Percentiles rank a stretch among this genome's conserved stretches.
Evolutionary conservation across 1,284 basidiomycete genomes (phyloP).

Genomic region (Entoloma clypeatum): DNA sequence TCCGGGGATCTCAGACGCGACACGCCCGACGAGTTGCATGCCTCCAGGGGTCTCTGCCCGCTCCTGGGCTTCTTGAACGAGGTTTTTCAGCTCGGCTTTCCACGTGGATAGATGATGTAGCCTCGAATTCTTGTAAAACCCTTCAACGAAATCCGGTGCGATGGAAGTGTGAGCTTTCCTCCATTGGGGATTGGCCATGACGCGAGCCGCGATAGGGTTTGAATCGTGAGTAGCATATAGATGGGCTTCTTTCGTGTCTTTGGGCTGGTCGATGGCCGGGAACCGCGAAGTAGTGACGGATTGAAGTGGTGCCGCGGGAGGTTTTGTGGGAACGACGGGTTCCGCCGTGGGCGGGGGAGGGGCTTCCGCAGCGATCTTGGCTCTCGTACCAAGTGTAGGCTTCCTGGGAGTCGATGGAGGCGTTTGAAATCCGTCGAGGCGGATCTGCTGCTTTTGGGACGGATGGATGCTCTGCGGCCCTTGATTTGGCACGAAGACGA

Average conservation of each 20-base stretch:
- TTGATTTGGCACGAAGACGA: slow-evolving; percentile 48
- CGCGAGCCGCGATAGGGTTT: slow-evolving; percentile 69
- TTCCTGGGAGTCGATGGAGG: slow-evolving; percentile 39
- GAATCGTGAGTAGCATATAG: slow-evolving; percentile 61
- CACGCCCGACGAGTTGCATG: slow-evolving; percentile 24
- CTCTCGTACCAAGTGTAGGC: too few relatives aligned
- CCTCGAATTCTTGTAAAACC: slow-evolving; percentile 88
- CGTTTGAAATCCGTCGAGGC: slow-evolving; percentile 24
- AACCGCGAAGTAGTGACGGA: too few relatives aligned
- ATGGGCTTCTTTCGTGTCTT: slow-evolving; percentile 33
- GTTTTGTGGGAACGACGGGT: too few relatives aligned
- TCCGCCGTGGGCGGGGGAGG: too few relatives aligned
- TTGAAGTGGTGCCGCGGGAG: too few relatives aligned
- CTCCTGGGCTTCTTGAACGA: slow-evolving; percentile 79
- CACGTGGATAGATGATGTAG: slow-evolving; percentile 90
- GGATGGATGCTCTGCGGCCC: slow-evolving; percentile 50
- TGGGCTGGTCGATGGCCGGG: slow-evolving; percentile 14
- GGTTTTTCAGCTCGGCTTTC: slow-evolving; percentile 84
- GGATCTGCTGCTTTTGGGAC: slow-evolving; percentile 33
- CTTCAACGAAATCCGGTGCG: slow-evolving; percentile 83
- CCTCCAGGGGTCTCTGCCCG: slow-evolving; percentile 47
- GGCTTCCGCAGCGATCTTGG: too few relatives aligned
- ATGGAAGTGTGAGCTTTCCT: slow-evolving; percentile 83
- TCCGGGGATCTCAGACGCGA: slow-evolving; percentile 25
- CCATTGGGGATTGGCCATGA: slow-evolving; percentile 83